These are phyloP conservation scores for Pichiaceae sp. DNA, from an alignment of 1,139 yeast genomes.

Conservation along the genomic window DNA sequence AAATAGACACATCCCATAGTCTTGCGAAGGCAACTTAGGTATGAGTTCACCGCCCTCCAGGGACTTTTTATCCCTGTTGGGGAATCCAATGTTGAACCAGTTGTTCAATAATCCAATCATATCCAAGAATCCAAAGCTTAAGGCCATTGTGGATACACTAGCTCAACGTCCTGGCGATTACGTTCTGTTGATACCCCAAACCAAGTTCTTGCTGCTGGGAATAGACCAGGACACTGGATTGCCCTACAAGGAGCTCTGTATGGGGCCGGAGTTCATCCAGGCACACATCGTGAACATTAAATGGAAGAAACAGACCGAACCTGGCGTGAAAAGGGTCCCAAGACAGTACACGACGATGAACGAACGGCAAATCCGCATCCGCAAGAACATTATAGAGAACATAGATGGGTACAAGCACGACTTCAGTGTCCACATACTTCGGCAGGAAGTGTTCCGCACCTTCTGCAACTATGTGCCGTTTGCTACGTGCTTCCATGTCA, in stretches of 20 bases:
- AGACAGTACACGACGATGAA: conserved; percentile 44
- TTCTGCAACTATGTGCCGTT: conserved; percentile 31
- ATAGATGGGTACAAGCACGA: conserved; percentile 51
- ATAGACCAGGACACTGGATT: conserved; percentile 41
- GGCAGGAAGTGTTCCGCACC: conserved; percentile 23
- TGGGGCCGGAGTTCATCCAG: conserved; percentile 57
- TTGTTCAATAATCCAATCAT: conserved; percentile 61
- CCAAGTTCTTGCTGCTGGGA: conserved; percentile 39
- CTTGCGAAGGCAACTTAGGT: neutral
- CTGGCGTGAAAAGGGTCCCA: neutral
- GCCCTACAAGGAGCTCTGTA: conserved; percentile 49
- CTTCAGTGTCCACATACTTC: conserved; percentile 35
- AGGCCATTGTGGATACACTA: conserved; percentile 36
- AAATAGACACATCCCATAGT: no score
- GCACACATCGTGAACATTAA: conserved; percentile 52
- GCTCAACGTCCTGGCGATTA: conserved; percentile 36
- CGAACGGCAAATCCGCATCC: conserved; percentile 49
- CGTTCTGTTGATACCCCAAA: conserved; percentile 56
- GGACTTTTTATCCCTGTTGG: conserved; percentile 30
- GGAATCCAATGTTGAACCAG: conserved; percentile 61
- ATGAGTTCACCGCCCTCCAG: neutral
- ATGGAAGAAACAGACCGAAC: conserved; percentile 30
- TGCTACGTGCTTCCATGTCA: conserved; percentile 40
- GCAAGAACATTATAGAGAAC: conserved; percentile 46
- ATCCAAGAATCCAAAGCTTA: conserved; percentile 36